Base-by-base conservation (phyloP, 2,329 filamentous ascomycete genomes). In the Thermothelomyces thermophilus region DNA sequence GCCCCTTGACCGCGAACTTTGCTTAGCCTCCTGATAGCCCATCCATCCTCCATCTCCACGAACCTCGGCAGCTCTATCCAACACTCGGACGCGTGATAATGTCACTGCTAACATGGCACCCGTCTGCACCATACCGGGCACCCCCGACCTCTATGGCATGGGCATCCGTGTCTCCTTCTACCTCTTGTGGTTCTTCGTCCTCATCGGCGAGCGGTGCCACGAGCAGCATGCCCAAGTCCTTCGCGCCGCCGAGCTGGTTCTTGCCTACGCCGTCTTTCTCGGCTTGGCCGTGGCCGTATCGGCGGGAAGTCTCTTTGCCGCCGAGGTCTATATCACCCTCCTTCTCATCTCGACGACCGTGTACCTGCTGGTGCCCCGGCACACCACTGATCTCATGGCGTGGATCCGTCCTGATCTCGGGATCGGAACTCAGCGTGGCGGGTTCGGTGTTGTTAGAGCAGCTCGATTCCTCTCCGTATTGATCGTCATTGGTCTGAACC, bases 131-230 rank as follows among this genome's bases (percentile, higher is more conserved):
- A 53, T 56, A 14, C 1, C 39, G 3, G 50, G 54, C 17, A 55
- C 35, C 5, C 48, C 55, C 3, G 46, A 50, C n/a, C 41, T 55
- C 47, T 58, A 57, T 52, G 58, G 58, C 34, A 43, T 58, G 33
- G 58, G 58, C 34, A 58, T 60, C 41, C 56, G 58, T 14, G 33
- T 53, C 13, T 51, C 56, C 14, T 60, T 60, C 41, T 60, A 60
- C 34, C 50, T 59, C 20, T 48, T 60, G 10, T 58, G 55, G 53
- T 48, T 59, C 39, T 51, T 46, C 10, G 37, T 46, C 5, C 41
- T 51, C 16, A 35, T 44, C 9, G 50, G 48, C 34, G 50, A 46
- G 44, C 51, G 40, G 13, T 45, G 42, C 11, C 47, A 44, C 11
- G 48, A 50, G 8, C 45, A 20, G 3, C 49, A 52, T n/a, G 48